Evolutionary conservation across 768 basidiomycete species (phyloP), one percentile per base, ranked within the genome.

Genomic region (Cystofilobasidium capitatum): DNA sequence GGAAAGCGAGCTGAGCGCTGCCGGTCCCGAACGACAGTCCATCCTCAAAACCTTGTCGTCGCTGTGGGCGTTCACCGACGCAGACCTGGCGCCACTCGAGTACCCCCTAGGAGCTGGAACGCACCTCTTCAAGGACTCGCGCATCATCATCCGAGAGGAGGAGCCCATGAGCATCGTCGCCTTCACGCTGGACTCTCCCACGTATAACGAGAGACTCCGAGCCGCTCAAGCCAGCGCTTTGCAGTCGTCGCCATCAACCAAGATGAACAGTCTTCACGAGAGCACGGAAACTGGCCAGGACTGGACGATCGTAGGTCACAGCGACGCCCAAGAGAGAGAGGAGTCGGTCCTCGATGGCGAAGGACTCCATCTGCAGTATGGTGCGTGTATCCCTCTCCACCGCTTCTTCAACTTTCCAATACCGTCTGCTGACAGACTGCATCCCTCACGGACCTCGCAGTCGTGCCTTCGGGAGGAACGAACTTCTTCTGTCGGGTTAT

Each of bases 101-200:
- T 79, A 78, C 64, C 74, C 84, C 80, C 39, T 78, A 91, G 39
- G 35, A 37, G 49, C 60, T 3, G 51, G 60, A 42, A 36, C 49
- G 17, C 54, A 98, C 74, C 87, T 98, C 58, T 97, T 96, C 79
- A 83, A 89, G 42, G 93, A 94, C 74, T 91, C 90, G 20, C 86
- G 88, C 2, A 93, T 98, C 84, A 86, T 97, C 60, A 88, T 99
- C 24, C 83, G 94, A 24, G 91, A 91, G 24, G 92, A 97, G 75
- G 96, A 99, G 74, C 96, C 94, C 2, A 96, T 93, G 0, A 97
- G 94, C 22, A 96, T 98, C 73, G 92, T 98, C 71, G 93, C 96
- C 9, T 85, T 97, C 65, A 90, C 91, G 7, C 78, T 99, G 58
- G 77, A 75, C 72, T 78, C 78, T 9, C 77, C 76, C 44, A 75